Evolutionary conservation across 306 rosid genomes (phyloP).

Genomic region (Cucurbita moschata): DNA sequence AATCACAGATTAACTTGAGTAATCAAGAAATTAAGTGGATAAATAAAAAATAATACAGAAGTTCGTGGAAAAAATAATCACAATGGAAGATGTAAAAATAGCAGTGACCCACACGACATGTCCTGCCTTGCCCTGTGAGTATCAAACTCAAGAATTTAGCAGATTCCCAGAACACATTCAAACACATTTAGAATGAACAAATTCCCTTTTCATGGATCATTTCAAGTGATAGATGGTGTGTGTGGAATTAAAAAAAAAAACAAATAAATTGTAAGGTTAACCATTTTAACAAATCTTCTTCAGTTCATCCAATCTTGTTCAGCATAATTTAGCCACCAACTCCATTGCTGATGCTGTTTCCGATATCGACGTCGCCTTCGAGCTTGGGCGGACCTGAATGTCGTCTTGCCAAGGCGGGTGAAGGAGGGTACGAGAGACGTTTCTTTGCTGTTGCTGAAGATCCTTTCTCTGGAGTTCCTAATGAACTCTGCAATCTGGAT

Average conservation of each 20-base stretch:
- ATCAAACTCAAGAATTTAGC: background rate
- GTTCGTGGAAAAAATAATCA: constrained; percentile 1
- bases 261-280: background rate
- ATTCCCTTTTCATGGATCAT: background rate
- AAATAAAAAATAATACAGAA: background rate
- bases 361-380: constrained; percentile 38
- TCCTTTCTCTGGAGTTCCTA: constrained; percentile 28
- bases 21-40: background rate
- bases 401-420: constrained; percentile 25
- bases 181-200: background rate
- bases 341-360: constrained; percentile 27
- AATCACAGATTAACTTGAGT: background rate
- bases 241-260: background rate
- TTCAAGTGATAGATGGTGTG: background rate
- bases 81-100: background rate
- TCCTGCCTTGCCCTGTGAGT: background rate
- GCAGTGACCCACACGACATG: background rate
- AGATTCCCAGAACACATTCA: background rate
- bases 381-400: constrained; percentile 42
- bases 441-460: constrained; percentile 31
- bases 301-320: background rate
- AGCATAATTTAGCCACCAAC: constrained; percentile 10
- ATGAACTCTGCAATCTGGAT: constrained; percentile 34
- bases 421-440: constrained; percentile 35
- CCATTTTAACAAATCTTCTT: background rate